These are phyloP conservation scores for Cryptosporidium meleagridis DNA, from an alignment of 169 alveolate species.

Conservation along the genomic window DNA sequence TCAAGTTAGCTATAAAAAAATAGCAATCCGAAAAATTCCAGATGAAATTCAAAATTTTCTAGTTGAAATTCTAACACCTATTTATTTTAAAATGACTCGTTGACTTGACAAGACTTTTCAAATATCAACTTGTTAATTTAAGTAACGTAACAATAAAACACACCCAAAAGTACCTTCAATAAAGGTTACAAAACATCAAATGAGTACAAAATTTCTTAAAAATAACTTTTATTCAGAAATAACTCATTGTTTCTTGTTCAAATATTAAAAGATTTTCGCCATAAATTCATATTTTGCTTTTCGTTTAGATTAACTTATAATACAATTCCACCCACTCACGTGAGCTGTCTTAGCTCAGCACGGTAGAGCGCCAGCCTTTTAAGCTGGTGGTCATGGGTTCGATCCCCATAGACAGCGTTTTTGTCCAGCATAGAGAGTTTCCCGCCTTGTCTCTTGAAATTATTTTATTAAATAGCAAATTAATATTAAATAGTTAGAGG, in stretches of 20 bases:
- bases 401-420: slow-evolving; percentile 85
- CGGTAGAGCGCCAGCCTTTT: slow-evolving; percentile 92
- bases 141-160: background rate
- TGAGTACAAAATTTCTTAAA: no score
- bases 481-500: background rate
- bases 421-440: background rate
- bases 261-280: background rate
- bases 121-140: no score
- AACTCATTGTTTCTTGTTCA: background rate
- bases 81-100: no score
- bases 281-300: background rate
- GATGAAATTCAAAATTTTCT: no score
- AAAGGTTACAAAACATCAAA: background rate
- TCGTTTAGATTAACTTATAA: background rate
- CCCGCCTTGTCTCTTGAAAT: background rate
- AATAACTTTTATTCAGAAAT: background rate
- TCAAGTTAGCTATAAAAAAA: no score
- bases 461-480: background rate
- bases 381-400: slow-evolving; percentile 92
- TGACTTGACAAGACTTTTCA: no score
- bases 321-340: background rate
- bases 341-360: slow-evolving; percentile 79
- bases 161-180: background rate
- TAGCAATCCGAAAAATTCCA: no score
- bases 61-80: no score